phyloP scores from a whole-genome alignment of 1,139 yeast species.

The Geotrichum siamense region DNA sequence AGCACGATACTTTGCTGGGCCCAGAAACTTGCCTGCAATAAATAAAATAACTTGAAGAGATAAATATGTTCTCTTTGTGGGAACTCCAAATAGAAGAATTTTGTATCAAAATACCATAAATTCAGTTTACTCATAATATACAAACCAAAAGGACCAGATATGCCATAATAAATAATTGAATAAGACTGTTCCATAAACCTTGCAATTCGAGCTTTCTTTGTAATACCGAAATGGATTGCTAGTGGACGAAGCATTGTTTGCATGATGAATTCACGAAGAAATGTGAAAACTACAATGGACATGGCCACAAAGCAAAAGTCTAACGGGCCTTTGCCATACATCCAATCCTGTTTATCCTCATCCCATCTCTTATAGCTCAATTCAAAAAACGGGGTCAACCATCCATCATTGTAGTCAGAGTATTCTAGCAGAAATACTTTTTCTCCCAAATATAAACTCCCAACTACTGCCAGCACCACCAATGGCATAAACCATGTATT shows the following conservation, averaged over 20 bases:
- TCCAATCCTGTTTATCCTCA: slow-evolving; percentile 22
- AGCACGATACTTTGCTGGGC: slow-evolving; percentile 86
- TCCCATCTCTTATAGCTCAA: slow-evolving; percentile 50
- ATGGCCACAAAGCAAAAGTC: slow-evolving; percentile 76
- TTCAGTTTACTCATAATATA: slow-evolving; percentile 81
- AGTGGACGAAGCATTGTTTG: slow-evolving; percentile 69
- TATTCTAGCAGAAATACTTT: no score
- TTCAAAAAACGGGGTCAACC: slow-evolving; percentile 56
- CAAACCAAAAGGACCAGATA: slow-evolving; percentile 79
- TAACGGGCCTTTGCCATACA: slow-evolving; percentile 78
- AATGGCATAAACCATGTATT: slow-evolving; percentile 79
- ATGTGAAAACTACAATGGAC: slow-evolving; percentile 82
- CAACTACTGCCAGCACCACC: slow-evolving; percentile 36
- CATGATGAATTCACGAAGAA: slow-evolving; percentile 86
- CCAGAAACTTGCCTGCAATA: slow-evolving; percentile 96
- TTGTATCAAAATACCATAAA: slow-evolving; percentile 82
- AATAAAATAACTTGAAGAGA: slow-evolving; percentile 70
- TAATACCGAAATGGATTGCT: slow-evolving; percentile 50
- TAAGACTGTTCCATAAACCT: slow-evolving; percentile 94
- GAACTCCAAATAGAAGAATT: slow-evolving; percentile 66
- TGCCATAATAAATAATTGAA: slow-evolving; percentile 70
- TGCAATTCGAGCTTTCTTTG: slow-evolving; percentile 51
- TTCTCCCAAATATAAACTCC: slow-evolving; percentile 31
- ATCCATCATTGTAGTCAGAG: slow-evolving; percentile 41
- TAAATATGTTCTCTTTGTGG: slow-evolving; percentile 76